Evolutionary conservation across 495 filamentous ascomycete species (phyloP).

Genomic region (Penicillium ucsense): DNA sequence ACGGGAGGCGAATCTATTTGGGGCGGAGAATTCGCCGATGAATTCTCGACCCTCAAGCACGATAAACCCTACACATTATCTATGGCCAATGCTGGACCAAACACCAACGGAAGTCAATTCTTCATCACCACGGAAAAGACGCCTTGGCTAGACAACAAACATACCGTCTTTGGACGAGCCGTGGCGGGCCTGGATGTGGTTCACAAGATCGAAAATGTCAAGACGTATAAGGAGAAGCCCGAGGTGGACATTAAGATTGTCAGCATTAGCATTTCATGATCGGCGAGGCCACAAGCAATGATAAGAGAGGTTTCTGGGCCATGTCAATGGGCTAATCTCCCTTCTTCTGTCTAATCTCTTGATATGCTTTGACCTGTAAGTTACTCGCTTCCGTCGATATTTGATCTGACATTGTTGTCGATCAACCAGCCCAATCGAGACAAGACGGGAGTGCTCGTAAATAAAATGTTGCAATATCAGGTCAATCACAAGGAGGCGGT

Average conservation of each 20-base stretch:
- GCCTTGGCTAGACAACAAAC: conserved; percentile 91
- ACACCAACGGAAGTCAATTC: conserved; percentile 75
- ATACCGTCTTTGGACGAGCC: conserved; percentile 90
- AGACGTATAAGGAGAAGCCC: conserved; percentile 91
- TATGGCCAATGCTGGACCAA: conserved; percentile 95
- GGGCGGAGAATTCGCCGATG: conserved; percentile 92
- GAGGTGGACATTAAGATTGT: conserved; percentile 97
- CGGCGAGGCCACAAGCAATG: too few relatives aligned
- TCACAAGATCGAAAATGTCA: conserved; percentile 88
- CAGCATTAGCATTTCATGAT: conserved; percentile 51
- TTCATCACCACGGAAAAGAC: conserved; percentile 98
- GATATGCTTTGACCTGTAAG: too few relatives aligned
- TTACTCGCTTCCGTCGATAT: too few relatives aligned
- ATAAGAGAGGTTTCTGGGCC: too few relatives aligned
- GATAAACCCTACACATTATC: conserved; percentile 93
- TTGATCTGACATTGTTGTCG: too few relatives aligned
- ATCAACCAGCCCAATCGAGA: too few relatives aligned
- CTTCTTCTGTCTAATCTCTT: too few relatives aligned
- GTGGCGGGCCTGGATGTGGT: conserved; percentile 90
- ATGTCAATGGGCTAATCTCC: too few relatives aligned
- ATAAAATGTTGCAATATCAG: too few relatives aligned
- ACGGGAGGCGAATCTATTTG: conserved; percentile 96
- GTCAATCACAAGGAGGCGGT: too few relatives aligned
- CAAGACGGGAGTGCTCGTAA: too few relatives aligned
- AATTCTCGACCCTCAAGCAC: conserved; percentile 83